Base-by-base conservation (phyloP, 371 early-diverging fungal species). In the Syncephalastrum sp. region DNA sequence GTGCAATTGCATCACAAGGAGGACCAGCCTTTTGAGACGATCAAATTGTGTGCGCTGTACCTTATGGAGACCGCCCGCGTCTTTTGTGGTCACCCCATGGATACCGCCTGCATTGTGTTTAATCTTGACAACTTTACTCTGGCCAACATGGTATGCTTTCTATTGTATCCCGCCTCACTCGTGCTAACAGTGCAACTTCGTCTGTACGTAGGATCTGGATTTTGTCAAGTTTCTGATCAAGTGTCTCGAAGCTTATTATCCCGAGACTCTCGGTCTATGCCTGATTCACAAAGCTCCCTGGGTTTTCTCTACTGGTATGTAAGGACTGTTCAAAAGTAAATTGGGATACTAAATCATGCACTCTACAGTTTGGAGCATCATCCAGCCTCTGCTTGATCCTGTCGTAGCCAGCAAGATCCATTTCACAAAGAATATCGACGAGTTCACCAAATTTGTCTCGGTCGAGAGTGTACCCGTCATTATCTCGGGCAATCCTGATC, bases 191-290 rank as follows among this genome's bases (percentile, higher is more conserved):
- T 19, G 13, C 17, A 23, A 16, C 48, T 59, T 23, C 12, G 23
- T 44, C 25, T 19, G 60, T 27, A 14, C 50, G 17, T 53, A 77
- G 86, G 93, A 93, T 71, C 86, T 84, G 55, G 83, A 80, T 41
- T 84, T 87, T 53, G 86, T 91, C 54, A 90, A 91, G 69, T 92
- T 92, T 64, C 75, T 95, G 53, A 74, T 94, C 57, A 75, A 72
- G 47, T 88, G 87, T 62, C 85, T 95, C 50, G 89, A 96, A 73
- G 81, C 85, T 1, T 92, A 91, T 67, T 96, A 96, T 63, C 96
- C 96, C 17, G 96, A 96, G 60, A 85, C 86, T 10, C 81, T 96
- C 14, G 94, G 91, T n/a, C 63, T 72, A 3, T 80, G 85, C 38
- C 67, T 90, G 16, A 83, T 95, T 43, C 88, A 94, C 60, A 87